These are phyloP conservation scores for Perkinsus olseni DNA, from an alignment of 169 alveolate genomes.

Conservation along the genomic window DNA sequence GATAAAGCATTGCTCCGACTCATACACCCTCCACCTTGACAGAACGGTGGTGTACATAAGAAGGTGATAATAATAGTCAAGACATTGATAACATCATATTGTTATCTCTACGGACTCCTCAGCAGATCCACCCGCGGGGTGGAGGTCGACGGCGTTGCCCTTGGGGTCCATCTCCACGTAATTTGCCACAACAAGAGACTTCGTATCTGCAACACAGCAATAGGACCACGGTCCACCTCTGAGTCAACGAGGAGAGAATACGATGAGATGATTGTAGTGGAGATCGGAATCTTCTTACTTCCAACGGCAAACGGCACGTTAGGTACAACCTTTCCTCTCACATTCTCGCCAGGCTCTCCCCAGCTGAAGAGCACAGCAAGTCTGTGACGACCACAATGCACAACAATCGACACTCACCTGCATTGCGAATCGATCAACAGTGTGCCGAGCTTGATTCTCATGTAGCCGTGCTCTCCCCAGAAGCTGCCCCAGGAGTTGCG, in stretches of 20 bases:
- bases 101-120: background rate
- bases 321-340: background rate
- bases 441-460: background rate
- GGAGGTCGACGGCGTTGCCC: background rate
- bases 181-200: background rate
- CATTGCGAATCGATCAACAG: background rate
- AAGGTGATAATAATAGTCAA: background rate
- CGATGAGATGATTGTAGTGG: too few relatives aligned
- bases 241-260: background rate
- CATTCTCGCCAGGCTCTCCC: background rate
- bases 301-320: background rate
- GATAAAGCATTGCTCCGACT: background rate
- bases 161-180: background rate
- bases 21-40: background rate
- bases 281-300: background rate
- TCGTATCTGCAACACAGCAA: background rate
- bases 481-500: conserved; percentile 64
- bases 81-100: background rate
- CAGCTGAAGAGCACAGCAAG: background rate
- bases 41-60: background rate
- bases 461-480: conserved; percentile 61
- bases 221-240: background rate
- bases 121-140: background rate
- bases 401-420: background rate
- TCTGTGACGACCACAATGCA: background rate